Conservation (phyloP, 2,329 filamentous ascomycete species). For the Dothistroma septosporum region DNA sequence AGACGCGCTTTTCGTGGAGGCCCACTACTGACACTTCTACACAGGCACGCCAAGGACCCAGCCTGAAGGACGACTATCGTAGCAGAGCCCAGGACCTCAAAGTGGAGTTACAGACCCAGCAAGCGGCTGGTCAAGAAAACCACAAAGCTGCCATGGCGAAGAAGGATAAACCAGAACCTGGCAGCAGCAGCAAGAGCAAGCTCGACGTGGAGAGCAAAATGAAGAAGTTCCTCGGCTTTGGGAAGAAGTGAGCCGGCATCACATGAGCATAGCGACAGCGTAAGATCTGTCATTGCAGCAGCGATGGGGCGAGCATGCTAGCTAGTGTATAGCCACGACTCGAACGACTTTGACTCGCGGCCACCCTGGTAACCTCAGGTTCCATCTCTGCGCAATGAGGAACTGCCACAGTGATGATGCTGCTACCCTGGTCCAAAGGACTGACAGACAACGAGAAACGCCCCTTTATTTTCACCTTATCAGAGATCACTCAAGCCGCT, state of each 20-base stretch:
- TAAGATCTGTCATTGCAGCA: not conserved
- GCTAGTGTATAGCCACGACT: not conserved
- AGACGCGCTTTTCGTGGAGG: too few relatives aligned
- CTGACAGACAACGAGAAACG: too few relatives aligned
- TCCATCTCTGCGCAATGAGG: too few relatives aligned
- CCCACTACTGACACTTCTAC: too few relatives aligned
- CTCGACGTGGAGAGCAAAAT: slow-evolving; percentile 45
- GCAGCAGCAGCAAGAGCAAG: slow-evolving; percentile 29
- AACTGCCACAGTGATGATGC: too few relatives aligned
- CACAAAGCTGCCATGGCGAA: slow-evolving; percentile 30
- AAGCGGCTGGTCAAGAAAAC: slow-evolving; percentile 24
- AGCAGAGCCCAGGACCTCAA: slow-evolving; percentile 63
- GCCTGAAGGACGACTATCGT: slow-evolving; percentile 57
- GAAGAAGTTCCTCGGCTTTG: slow-evolving; percentile 68
- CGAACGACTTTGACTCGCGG: not conserved
- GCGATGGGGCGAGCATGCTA: not conserved
- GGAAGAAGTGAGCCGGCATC: slow-evolving; percentile 58
- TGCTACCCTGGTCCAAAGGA: too few relatives aligned
- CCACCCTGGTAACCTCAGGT: not conserved
- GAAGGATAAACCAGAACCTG: slow-evolving; percentile 22
- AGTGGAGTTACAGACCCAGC: slow-evolving; percentile 56
- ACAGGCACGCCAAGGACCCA: slow-evolving; percentile 50
- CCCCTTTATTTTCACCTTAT: too few relatives aligned
- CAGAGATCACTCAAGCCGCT: too few relatives aligned
- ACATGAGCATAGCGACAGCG: not conserved